Evolutionary conservation across 164 flowering plant genomes (phyloP), one percentile per base, ranked within the genome.

Genomic region (Aristolochia fimbriata): DNA sequence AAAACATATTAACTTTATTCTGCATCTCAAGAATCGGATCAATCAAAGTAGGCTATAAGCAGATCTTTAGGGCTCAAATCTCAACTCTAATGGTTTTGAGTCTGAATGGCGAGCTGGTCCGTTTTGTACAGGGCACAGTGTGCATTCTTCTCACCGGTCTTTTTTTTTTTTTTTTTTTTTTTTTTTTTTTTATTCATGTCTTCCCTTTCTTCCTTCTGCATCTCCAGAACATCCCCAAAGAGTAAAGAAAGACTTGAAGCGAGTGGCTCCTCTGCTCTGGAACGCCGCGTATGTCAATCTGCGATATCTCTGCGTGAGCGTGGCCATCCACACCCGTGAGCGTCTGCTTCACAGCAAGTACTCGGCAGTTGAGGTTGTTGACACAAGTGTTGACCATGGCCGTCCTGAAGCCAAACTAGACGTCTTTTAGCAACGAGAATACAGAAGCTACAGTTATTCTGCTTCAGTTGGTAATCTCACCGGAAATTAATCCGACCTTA

Each of bases 311-410:
- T 73, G 80, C 30, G 64, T 57, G 76, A 50, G 74, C 60, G 41
- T 81, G 75, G 55, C 70, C 65, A 49, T 73, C 73, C 24, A 23
- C 25, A 27, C 59, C 5, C 6, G 66, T 21, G 9, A 73, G 60
- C 20, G 88, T 78, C 47, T 81, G 83, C 77, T 80, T 88, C 55
- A 92, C 77, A 16, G 91, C 96, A 45, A 88, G 76, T 31, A 92
- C 80, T 72, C 78, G 84, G 76, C 98, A 92, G 60, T 84, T 85
- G 51, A 85, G 77, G 55, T 31, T 71, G 76, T 33, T 75, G 55
- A 74, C 66, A 51, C 65, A 72, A 68, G 52, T 62, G 50, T 76
- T 75, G 64, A 68, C 61, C 82, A 76, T 66, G 4, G 80, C 83
- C 79, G 77, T 62, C 80, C 97, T 91, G 76, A 8, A 50, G 19